Base-by-base conservation (phyloP, 768 basidiomycete species). In the Suillus bovinus region DNA sequence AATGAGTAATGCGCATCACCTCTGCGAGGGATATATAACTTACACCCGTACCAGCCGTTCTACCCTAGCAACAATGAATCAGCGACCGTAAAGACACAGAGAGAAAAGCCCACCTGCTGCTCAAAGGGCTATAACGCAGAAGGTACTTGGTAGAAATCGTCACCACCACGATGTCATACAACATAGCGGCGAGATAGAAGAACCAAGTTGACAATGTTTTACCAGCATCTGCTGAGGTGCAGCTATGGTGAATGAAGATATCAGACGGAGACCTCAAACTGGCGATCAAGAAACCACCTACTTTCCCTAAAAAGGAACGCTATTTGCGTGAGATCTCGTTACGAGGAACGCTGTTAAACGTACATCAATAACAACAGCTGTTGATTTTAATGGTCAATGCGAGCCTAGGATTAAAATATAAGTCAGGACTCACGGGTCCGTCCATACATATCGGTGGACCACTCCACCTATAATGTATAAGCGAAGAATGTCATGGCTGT, bases 131-230 rank as follows among this genome's bases (percentile, higher is more conserved):
- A 16, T 49, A 49, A 16, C 14, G 24, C 24, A 49, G 24, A 16
- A 49, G 47, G 8, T 17, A 3, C 24, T 3, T 27, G 16, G 47
- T 49, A 33, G 52, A 53, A 22, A 33, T 14, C 22, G 71, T 70
- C 9, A 85, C 78, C 2, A 82, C 81, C 13, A 81, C 70, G 5
- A 83, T 69, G 66, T 90, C 88, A 69, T 84, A 90, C 13, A 78
- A 55, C 62, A 89, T 87, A 9, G 84, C 79, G 24, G 84, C 68
- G 2, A 82, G 76, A 67, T 89, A 89, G 74, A 83, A 86, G 6
- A 81, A 64, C 83, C 85, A 89, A 36, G 82, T 83, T 0, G 67
- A 67, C 2, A 82, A 78, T 17, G 80, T 64, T 46, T 63, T 59
- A n/a, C 62, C 69, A 64, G 46, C 60, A 67, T 63, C 74, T 64